A percentile compares a stretch with the other conserved stretches of the same genome.
These are phyloP conservation scores for Nicotiana rustica DNA, from an alignment of 305 asterid species.

Conservation along the genomic window DNA sequence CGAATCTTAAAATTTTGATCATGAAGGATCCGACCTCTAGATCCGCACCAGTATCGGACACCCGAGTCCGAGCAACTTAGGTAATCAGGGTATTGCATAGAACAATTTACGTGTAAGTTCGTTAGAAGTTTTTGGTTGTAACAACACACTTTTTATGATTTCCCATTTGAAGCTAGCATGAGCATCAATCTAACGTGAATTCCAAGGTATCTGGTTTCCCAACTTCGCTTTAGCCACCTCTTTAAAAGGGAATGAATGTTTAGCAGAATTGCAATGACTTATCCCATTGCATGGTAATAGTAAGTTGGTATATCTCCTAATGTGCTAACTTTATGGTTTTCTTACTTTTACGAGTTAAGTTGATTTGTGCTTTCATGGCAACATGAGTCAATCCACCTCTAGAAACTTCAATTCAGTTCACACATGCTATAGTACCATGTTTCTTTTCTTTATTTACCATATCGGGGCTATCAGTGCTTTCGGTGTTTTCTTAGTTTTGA, in stretches of 20 bases:
- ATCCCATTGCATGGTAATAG: not conserved
- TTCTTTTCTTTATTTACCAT: not conserved
- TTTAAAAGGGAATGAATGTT: not conserved
- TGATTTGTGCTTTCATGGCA: conserved; percentile 20
- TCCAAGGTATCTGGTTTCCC: not conserved
- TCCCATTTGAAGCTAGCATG: not conserved
- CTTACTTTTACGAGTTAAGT: conserved; percentile 1
- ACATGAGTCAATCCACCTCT: not conserved
- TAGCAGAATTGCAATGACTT: conserved; percentile 18
- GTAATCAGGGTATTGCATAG: not conserved
- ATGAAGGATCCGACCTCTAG: too few relatives aligned
- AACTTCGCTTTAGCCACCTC: not conserved
- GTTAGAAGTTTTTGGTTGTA: not conserved
- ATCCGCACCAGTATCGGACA: too few relatives aligned
- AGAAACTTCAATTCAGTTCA: not conserved
- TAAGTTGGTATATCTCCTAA: not conserved
- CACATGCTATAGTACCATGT: not conserved
- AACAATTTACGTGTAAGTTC: not conserved
- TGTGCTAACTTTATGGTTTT: not conserved
- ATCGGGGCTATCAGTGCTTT: not conserved
- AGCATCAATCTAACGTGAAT: not conserved
- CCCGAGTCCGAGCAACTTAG: too few relatives aligned
- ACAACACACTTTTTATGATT: not conserved
- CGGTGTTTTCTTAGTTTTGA: not conserved
- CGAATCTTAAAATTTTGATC: too few relatives aligned